Evolutionary conservation across 192 early-diverging fungal genomes (phyloP), one percentile per base, ranked within the genome.

Genomic region (Dissophora ornata): DNA sequence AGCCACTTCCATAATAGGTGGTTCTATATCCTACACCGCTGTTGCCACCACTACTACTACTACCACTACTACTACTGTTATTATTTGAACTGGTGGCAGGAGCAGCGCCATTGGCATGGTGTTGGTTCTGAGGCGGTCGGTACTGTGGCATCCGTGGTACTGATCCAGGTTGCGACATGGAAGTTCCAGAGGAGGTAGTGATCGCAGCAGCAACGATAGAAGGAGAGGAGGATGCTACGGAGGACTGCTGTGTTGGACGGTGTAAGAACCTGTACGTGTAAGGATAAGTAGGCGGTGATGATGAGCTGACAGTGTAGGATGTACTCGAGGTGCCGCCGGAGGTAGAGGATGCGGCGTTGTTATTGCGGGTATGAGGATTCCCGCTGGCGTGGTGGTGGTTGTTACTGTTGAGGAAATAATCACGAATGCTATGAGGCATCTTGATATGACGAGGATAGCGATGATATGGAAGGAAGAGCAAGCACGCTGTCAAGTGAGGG

Each of bases 351-450:
- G 55, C 18, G 40, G 34, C 28, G 47, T 21, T 44, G 46, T 32
- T 52, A 34, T 42, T 69, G 36, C 45, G 21, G 56, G 15, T 28
- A 8, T 33, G 29, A 7, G 40, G 15, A 57, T 32, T 26, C 6
- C n/a, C n/a, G n/a, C n/a, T 46, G 16, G 45, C 25, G 36, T 55
- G 63, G 19, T 13, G 34, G 25, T 56, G 53, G 18, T 18, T 30
- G 62, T 48, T 48, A 30, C 28, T 45, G 56, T 52, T 58, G 24
- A 51, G 66, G 41, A 42, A 55, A 29, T 33, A 55, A 30, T 53
- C 40, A 1, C 49, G 51, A 30, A 70, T 59, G 58, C 45, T 70
- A 24, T 67, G 65, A 11, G 65, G 65, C 65, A 67, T 67, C 0
- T 34, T 50, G 41, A 25, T 8, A 5, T n/a, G n/a, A n/a, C n/a